phyloP scores from a whole-genome alignment of 169 alveolate species.

The Amoebophrya sp. region DNA sequence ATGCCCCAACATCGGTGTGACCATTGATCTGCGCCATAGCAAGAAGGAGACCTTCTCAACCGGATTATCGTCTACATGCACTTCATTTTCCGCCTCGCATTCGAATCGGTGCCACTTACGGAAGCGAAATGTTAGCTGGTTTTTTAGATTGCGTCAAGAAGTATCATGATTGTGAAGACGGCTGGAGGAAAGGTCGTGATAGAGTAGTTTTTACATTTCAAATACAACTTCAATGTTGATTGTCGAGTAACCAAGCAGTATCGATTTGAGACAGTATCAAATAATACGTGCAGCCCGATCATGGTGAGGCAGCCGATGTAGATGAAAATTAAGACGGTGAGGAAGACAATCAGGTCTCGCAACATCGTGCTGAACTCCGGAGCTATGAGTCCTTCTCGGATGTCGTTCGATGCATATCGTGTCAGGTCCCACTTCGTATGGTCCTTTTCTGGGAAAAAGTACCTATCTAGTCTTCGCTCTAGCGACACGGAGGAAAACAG shows the following conservation, averaged over 20 bases:
- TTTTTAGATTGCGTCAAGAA: too few relatives aligned
- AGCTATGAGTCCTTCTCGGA: conserved; percentile 7
- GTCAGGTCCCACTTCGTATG: not conserved
- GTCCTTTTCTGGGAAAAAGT: not conserved
- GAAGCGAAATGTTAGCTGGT: too few relatives aligned
- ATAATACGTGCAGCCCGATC: too few relatives aligned
- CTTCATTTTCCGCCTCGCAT: not conserved
- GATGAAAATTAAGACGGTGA: not conserved
- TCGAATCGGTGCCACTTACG: not conserved
- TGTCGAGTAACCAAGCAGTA: too few relatives aligned
- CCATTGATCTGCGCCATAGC: not conserved
- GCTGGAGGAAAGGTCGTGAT: too few relatives aligned
- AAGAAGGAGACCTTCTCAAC: not conserved
- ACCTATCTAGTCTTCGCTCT: not conserved
- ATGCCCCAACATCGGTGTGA: not conserved
- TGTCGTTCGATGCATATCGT: not conserved
- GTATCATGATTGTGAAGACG: too few relatives aligned
- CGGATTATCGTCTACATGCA: not conserved
- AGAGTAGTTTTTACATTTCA: too few relatives aligned
- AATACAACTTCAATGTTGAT: too few relatives aligned
- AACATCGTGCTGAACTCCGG: not conserved
- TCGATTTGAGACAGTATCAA: too few relatives aligned
- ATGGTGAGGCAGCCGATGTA: not conserved
- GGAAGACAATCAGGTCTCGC: not conserved
- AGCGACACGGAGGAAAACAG: not conserved